Base-by-base conservation (phyloP, 2,329 filamentous ascomycete species). In the Mycosphaerella arachidis region DNA sequence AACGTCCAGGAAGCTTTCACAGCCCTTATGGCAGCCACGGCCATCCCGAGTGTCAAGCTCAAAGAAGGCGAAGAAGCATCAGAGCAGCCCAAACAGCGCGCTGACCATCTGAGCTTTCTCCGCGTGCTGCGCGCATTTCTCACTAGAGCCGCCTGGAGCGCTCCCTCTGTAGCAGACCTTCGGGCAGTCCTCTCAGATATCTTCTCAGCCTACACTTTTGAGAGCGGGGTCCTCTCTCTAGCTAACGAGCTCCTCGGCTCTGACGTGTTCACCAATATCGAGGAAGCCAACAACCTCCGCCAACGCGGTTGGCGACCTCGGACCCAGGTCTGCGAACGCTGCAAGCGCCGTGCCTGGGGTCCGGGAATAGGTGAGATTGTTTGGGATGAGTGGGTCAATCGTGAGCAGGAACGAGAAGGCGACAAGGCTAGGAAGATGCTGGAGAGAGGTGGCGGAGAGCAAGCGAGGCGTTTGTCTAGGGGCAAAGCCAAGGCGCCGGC, bases 151-250 rank as follows among this genome's bases (percentile, higher is more conserved):
- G 89, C 91, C 0, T 83, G 85, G 27, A 86, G 88, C 18, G 95
- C 92, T 0, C 92, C 94, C 0, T 95, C 90, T 12, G 81, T 99
- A 1, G 88, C 91, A 1, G 92, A 97, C 71, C 82, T 99, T 3
- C 88, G 94, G 48, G 84, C 85, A 6, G 92, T 97, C 0, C 83
- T 99, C 1, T 81, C 86, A 0, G 94, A 92, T 12, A 93, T 99
- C 57, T 97, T 99, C 76, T 87, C 93, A 0, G 93, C 94, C 0
- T 99, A 99, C 72, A 88, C 92, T 0, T 97, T 97, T 72, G 94
- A 99, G 74, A 60, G 93, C 73, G 92, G 90, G 0, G 90, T 99
- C 16, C 82, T 99, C 20, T 82, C 84, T 1, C 84, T 99, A 3
- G 91, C 94, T 0, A 96, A 93, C 72, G 84, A 88, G 4, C 86